A percentile compares a stretch with the other conserved stretches of the same genome.
Conservation (phyloP, 2,329 filamentous ascomycete genomes). For the Aureobasidium sp. region DNA sequence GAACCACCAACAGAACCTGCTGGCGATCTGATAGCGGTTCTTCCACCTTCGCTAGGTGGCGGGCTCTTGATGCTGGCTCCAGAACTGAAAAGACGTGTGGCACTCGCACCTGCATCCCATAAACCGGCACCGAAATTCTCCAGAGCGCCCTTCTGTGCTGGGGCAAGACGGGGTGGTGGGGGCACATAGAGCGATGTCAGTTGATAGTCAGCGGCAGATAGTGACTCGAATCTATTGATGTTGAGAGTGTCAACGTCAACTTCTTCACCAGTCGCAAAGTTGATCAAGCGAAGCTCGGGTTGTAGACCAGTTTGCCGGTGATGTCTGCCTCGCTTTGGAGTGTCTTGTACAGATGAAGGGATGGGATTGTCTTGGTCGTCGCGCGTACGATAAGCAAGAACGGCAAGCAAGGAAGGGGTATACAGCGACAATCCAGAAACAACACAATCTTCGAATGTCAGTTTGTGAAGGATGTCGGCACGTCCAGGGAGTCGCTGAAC, state of each 20-base stretch:
- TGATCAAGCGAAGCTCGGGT: conserved; percentile 84
- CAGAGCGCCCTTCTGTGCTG: conserved; percentile 62
- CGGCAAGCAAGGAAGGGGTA: conserved; percentile 80
- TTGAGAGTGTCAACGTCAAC: conserved; percentile 82
- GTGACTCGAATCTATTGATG: conserved; percentile 78
- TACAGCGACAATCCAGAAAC: conserved; percentile 96
- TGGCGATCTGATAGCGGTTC: conserved; percentile 26
- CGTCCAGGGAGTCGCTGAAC: conserved; percentile 66
- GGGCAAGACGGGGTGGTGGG: conserved; percentile 52
- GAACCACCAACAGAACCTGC: conserved; percentile 22
- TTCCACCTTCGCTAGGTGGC: conserved; percentile 31
- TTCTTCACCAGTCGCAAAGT: conserved; percentile 73
- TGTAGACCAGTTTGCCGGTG: conserved; percentile 71
- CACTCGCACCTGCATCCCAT: conserved; percentile 75
- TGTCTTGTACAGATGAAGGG: conserved; percentile 43
- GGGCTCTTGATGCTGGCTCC: conserved; percentile 60
- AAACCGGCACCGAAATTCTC: conserved; percentile 70
- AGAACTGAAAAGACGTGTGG: conserved; percentile 78
- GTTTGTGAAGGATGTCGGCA: conserved; percentile 84
- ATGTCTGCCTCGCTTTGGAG: conserved; percentile 56
- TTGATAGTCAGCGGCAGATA: conserved; percentile 88
- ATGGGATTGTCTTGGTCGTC: conserved; percentile 57
- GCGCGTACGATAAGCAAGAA: conserved; percentile 80
- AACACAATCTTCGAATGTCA: conserved; percentile 88
- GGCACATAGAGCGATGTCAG: conserved; percentile 72